Evolutionary conservation across 1,284 basidiomycete genomes (phyloP), one percentile per base, ranked within the genome.

Genomic region (Caloboletus firmus): DNA sequence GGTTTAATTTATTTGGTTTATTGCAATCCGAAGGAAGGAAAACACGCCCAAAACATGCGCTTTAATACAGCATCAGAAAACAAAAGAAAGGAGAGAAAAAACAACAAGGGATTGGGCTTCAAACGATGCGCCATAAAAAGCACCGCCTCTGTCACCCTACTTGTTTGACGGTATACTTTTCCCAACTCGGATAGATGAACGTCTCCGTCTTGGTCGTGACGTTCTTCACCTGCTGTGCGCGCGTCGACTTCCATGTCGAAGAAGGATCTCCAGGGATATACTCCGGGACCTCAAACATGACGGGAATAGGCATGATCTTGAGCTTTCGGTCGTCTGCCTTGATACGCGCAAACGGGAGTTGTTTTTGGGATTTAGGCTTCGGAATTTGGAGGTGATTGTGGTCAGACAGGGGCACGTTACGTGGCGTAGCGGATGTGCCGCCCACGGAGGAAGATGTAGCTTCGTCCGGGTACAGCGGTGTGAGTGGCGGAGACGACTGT

Each of bases 161-260:
- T 50, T 70, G 73, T 58, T 75, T 76, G 39, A 86, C 76, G 36
- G 77, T 68, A 65, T 85, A 86, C 51, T 81, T 73, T 65, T 85
- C 78, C 84, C 85, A 87, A 50, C 77, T 79, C 26, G 83, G 82
- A 64, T 80, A 82, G 17, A 73, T 59, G 46, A 79, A 75, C 49
- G 77, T 74, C 65, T 83, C 77, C 32, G 72, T 64, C 62, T 72
- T 70, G 64, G 76, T 74, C 49, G 71, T 72, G 55, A 76, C 72
- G 53, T 68, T 71, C 58, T 71, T 72, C 51, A 67, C 61, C 50
- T 64, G 71, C 39, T 69, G 66, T 41, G 63, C 71, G 26, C 59
- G 62, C 31, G 59, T 69, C 34, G 55, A 54, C 50, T 59, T 67
- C 45, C 42, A 43, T 22, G 60, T 60, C 39, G 54, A 54, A 42